phyloP scores from a whole-genome alignment of 1,284 basidiomycete genomes.

The Hemileia vastatrix region DNA sequence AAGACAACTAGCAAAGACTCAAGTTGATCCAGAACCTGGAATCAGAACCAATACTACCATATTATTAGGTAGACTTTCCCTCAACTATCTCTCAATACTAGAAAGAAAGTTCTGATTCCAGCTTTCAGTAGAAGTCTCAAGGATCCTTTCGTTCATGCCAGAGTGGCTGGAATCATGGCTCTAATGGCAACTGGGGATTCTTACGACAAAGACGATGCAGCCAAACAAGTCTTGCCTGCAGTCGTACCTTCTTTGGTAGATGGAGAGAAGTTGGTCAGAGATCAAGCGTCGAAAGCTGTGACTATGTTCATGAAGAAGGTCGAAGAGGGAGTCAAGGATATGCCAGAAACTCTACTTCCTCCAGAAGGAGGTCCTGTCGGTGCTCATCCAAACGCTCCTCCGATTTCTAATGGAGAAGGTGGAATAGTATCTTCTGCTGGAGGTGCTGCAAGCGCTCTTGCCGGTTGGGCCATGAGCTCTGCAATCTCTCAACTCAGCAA shows the following conservation, averaged over 20 bases:
- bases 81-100: conserved; percentile 71
- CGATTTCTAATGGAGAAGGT: background rate
- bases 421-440: conserved; percentile 33
- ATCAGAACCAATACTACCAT: conserved; percentile 97
- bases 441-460: conserved; percentile 35
- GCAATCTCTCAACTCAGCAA: conserved; percentile 23
- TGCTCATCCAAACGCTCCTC: conserved; percentile 21
- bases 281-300: conserved; percentile 92
- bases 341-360: conserved; percentile 34
- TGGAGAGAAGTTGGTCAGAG: conserved; percentile 86
- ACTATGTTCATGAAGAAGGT: conserved; percentile 35
- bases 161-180: conserved; percentile 89
- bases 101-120: conserved; percentile 87
- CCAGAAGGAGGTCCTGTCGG: conserved; percentile 20
- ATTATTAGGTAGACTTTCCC: conserved; percentile 84
- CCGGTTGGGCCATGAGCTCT: conserved; percentile 37
- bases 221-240: conserved; percentile 73
- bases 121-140: conserved; percentile 84
- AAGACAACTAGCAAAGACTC: conserved; percentile 83
- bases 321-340: conserved; percentile 25
- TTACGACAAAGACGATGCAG: conserved; percentile 75
- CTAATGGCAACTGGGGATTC: conserved; percentile 91
- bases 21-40: conserved; percentile 80
- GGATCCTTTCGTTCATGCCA: conserved; percentile 82
- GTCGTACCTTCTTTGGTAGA: conserved; percentile 71